A percentile compares a stretch with the other conserved stretches of the same genome.
These are phyloP conservation scores for Didymella sp. DNA, from an alignment of 2,329 filamentous ascomycete genomes.

Conservation along the genomic window DNA sequence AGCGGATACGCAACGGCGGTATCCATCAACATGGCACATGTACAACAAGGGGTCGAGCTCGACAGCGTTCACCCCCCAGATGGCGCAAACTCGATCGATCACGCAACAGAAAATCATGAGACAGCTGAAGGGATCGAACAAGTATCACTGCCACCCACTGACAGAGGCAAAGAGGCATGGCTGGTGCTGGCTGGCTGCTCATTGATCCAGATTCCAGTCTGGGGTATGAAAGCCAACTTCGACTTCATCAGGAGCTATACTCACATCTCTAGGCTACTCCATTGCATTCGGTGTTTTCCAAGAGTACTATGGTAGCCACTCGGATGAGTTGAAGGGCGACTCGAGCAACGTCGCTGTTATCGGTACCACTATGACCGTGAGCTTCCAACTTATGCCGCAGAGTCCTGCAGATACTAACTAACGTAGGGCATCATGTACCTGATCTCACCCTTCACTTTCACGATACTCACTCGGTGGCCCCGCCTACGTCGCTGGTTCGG, in stretches of 20 bases:
- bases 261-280: slow-evolving; percentile 27
- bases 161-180: slow-evolving; percentile 32
- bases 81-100: neutral
- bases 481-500: slow-evolving; percentile 38
- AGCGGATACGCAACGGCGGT: neutral
- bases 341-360: slow-evolving; percentile 24
- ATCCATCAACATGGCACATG: neutral
- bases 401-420: neutral
- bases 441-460: slow-evolving; percentile 48
- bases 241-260: neutral
- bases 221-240: slow-evolving; percentile 22
- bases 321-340: slow-evolving; percentile 16
- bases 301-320: slow-evolving; percentile 28
- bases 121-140: slow-evolving; percentile 26
- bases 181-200: slow-evolving; percentile 32
- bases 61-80: neutral
- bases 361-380: slow-evolving; percentile 32
- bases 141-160: slow-evolving; percentile 21
- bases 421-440: slow-evolving; percentile 54
- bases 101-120: slow-evolving; percentile 6
- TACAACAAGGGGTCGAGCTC: slow-evolving; percentile 6
- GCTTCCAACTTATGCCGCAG: neutral
- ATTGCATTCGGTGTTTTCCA: slow-evolving; percentile 34
- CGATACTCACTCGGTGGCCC: slow-evolving; percentile 42
- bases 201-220: slow-evolving; percentile 34